phyloP scores from a whole-genome alignment of 257 asterid genomes.

The Gardenia jasminoides region DNA sequence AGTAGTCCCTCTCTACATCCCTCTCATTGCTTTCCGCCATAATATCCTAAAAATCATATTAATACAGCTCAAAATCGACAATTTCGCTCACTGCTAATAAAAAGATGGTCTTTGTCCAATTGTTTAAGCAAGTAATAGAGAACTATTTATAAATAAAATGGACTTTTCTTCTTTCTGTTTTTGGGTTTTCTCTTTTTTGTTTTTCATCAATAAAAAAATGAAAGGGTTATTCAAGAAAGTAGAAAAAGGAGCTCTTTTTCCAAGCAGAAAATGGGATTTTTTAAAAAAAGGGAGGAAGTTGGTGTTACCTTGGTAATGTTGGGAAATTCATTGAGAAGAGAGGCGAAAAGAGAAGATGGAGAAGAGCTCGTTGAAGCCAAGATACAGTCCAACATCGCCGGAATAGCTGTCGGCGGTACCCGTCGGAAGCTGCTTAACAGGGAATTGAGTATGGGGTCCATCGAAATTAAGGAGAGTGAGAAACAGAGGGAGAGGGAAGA shows the following conservation, averaged over 20 bases:
- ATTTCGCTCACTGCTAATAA: too few relatives aligned
- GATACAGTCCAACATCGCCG: constrained; percentile 76
- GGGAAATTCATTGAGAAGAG: constrained; percentile 56
- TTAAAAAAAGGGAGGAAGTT: not conserved
- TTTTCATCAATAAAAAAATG: not conserved
- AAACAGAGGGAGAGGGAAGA: not conserved
- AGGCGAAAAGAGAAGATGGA: constrained; percentile 55
- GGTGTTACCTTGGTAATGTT: constrained; percentile 46
- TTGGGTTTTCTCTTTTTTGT: not conserved
- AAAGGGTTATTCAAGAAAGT: not conserved
- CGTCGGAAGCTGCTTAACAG: constrained; percentile 65
- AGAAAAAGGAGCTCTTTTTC: not conserved
- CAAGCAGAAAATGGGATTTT: not conserved
- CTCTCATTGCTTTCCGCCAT: constrained; percentile 28
- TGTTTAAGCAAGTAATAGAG: not conserved
- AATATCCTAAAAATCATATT: constrained; percentile 33
- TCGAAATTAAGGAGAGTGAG: not conserved
- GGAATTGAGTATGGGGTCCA: constrained; percentile 54
- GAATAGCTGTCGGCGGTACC: constrained; percentile 69
- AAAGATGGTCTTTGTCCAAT: not conserved
- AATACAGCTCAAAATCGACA: constrained; percentile 16
- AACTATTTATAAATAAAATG: not conserved
- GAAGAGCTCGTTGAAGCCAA: constrained; percentile 55
- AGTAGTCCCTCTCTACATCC: constrained; percentile 42
- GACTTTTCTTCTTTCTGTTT: too few relatives aligned